Conservation (phyloP, 2,329 filamentous ascomycete species). For the Scytalidium lignicola region DNA sequence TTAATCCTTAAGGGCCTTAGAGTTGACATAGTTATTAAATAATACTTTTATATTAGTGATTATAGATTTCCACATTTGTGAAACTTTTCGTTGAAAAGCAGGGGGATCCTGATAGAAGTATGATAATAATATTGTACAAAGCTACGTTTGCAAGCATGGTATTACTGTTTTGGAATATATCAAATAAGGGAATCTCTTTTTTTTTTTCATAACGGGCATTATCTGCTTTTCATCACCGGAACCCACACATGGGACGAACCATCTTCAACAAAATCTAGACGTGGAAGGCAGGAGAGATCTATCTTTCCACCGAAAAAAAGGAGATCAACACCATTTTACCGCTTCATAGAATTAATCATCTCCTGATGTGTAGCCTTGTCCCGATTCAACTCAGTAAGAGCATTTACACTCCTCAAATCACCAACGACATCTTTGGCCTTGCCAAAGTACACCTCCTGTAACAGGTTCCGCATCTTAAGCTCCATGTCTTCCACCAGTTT, state of each 20-base stretch:
- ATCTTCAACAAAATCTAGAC: neutral
- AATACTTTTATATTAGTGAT: no score
- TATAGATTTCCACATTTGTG: no score
- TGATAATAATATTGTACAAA: no score
- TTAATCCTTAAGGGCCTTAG: no score
- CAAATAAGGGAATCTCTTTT: no score
- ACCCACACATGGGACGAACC: neutral
- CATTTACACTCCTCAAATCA: conserved; percentile 80
- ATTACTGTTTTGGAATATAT: no score
- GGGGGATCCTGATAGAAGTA: no score
- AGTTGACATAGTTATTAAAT: no score
- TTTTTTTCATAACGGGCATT: neutral
- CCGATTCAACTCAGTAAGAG: conserved; percentile 76
- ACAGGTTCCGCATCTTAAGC: conserved; percentile 95
- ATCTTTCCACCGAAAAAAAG: neutral
- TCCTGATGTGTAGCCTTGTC: conserved; percentile 84
- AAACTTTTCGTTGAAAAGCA: no score
- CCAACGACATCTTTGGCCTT: conserved; percentile 99
- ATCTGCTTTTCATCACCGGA: neutral
- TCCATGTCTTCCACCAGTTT: conserved; percentile 98
- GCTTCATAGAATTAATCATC: conserved; percentile 63
- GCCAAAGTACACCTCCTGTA: conserved; percentile 99
- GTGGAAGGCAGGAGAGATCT: neutral
- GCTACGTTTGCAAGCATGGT: no score
- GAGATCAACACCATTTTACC: conserved; percentile 8